Evolutionary conservation across 192 early-diverging fungal species (phyloP).

Genomic region (Rhizophagus clarus): DNA sequence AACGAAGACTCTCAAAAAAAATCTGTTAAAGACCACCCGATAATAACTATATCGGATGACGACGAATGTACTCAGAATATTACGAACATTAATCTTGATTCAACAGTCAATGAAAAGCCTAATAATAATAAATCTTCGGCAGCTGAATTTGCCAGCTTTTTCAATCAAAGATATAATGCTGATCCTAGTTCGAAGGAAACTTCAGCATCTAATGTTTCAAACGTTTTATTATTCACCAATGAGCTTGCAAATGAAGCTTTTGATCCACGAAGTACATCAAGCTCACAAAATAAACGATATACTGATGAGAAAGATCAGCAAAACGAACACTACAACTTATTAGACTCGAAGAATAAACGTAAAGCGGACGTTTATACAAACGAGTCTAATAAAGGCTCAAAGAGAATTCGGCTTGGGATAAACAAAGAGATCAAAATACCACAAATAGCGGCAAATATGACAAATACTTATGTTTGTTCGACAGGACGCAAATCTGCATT

Average conservation of each 20-base stretch:
- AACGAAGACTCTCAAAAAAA: too few relatives aligned
- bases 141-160: neutral
- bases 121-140: neutral
- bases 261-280: neutral
- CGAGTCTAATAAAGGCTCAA: neutral
- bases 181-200: neutral
- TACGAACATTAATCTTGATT: neutral
- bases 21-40: neutral
- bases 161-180: neutral
- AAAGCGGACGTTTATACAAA: neutral
- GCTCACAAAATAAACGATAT: neutral
- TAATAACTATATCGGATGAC: neutral
- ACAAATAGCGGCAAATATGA: too few relatives aligned
- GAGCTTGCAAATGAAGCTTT: neutral
- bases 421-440: neutral
- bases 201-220: neutral
- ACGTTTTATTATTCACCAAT: neutral
- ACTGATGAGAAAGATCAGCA: neutral
- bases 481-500: neutral
- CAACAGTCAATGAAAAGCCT: neutral
- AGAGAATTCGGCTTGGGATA: neutral
- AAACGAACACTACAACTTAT: neutral
- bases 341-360: neutral
- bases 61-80: neutral
- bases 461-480: neutral